These are phyloP conservation scores for Claviceps cyperi DNA, from an alignment of 2,329 filamentous ascomycete genomes.

Conservation along the genomic window DNA sequence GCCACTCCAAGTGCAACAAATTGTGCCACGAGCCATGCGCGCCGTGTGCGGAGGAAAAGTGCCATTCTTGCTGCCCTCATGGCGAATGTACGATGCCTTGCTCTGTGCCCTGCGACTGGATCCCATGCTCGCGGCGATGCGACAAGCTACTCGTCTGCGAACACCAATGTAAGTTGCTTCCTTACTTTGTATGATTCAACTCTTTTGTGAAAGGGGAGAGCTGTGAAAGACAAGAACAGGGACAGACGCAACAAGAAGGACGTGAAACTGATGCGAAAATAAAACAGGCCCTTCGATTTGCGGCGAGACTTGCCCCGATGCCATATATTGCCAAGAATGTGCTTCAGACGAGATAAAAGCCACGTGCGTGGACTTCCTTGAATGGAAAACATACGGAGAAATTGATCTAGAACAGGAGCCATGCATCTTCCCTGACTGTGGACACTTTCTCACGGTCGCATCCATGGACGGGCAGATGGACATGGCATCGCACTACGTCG, in stretches of 20 bases:
- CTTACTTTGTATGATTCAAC: background rate
- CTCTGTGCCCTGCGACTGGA: constrained; percentile 50
- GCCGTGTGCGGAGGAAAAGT: constrained; percentile 42
- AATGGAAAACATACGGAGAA: constrained; percentile 38
- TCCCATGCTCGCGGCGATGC: constrained; percentile 51
- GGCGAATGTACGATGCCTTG: constrained; percentile 39
- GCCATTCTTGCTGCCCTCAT: constrained; percentile 42
- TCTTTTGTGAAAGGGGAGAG: background rate
- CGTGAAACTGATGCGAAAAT: background rate
- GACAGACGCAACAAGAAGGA: background rate
- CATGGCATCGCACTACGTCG: constrained; percentile 34
- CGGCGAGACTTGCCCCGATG: constrained; percentile 44
- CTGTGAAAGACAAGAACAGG: no score
- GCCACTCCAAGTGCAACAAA: constrained; percentile 40
- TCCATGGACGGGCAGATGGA: constrained; percentile 48
- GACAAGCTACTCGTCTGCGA: constrained; percentile 36
- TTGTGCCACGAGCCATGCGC: constrained; percentile 44
- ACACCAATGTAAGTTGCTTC: constrained; percentile 35
- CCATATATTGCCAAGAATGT: constrained; percentile 43
- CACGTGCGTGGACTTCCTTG: constrained; percentile 40
- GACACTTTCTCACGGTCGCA: constrained; percentile 45
- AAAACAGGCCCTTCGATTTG: constrained; percentile 39
- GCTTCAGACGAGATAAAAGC: constrained; percentile 27
- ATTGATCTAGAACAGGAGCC: constrained; percentile 44
- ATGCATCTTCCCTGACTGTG: constrained; percentile 46